Evolutionary conservation across 495 filamentous ascomycete species (phyloP).

Genomic region (Aspergillus bertholletiae): DNA sequence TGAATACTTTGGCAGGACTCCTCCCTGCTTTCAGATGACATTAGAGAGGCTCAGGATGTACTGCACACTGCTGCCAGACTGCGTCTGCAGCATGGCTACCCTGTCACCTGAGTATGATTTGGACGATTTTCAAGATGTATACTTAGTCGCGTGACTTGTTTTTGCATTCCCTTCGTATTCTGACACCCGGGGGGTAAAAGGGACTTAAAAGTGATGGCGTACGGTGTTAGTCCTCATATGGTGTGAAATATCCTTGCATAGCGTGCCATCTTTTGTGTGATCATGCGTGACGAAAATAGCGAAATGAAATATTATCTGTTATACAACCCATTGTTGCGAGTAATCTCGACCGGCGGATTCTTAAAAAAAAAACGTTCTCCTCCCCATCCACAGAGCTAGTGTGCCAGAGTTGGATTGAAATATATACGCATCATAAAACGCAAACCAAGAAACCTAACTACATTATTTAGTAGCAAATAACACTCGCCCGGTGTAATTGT

Average conservation of each 20-base stretch:
- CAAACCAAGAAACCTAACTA: too few relatives aligned
- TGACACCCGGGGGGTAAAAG: neutral
- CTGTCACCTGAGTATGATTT: conserved; percentile 2
- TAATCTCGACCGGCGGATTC: neutral
- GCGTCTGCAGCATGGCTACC: neutral
- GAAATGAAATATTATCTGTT: neutral
- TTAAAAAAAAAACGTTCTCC: neutral
- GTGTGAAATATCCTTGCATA: conserved; percentile 6
- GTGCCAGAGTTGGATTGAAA: too few relatives aligned
- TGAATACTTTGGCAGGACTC: neutral
- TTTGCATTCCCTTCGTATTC: neutral
- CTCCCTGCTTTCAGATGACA: neutral
- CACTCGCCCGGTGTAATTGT: too few relatives aligned
- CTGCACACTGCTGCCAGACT: neutral
- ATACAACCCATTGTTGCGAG: neutral
- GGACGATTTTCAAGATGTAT: conserved; percentile 7
- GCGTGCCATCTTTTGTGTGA: conserved; percentile 4
- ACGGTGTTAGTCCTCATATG: neutral
- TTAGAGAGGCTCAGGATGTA: neutral
- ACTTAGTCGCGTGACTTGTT: conserved; percentile 1
- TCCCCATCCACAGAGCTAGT: too few relatives aligned
- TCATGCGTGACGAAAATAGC: conserved; percentile 2
- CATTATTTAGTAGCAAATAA: too few relatives aligned
- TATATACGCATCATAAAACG: too few relatives aligned
- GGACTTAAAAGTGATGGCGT: neutral